Evolutionary conservation across 2,329 filamentous ascomycete species (phyloP), one percentile per base, ranked within the genome.

Genomic region (Incumbomyces delicatus): DNA sequence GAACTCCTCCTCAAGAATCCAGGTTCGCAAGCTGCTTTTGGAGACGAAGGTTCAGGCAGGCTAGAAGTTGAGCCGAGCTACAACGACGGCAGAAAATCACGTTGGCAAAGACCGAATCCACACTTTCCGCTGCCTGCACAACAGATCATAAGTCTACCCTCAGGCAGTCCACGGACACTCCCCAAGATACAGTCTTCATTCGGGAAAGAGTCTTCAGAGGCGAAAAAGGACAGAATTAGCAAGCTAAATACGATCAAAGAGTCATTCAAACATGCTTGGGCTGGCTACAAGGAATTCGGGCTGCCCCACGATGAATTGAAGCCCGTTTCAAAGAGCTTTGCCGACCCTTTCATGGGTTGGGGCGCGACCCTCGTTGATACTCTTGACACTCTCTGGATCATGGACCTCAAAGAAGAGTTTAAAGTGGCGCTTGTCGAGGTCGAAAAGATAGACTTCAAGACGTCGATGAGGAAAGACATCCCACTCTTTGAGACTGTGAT

Each of bases 401-500:
- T 90, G 76, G 86, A 78, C 20, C 60, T 94, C 61, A 76, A 77
- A 57, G 74, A 83, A 0, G 86, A 94, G 57, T 94, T 94, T 58
- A 78, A 87, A 49, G 81, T 87, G 50, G 87, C 87, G 1, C 78
- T 85, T 37, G 73, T 77, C 43, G 80, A 75, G 2, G 78, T 89
- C 17, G 73, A 73, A 47, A 65, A 76, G 5, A 90, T 95, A 48
- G 87, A 95, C 64, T 95, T 95, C 57, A 92, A 85, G 2, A 83
- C 77, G 10, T 82, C 78, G 22, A 64, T 71, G 12, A 72, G 81
- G 41, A 61, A 66, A 32, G 77, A 85, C 40, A 92, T 95, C 38
- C 88, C 87, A n/a, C 74, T 94, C 6, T 95, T 95, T 57, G 89
- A 95, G 66, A 94, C 88, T 1, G 86, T 82, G 10, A 95, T 96